Evolutionary conservation across 192 early-diverging fungal genomes (phyloP), one percentile per base, ranked within the genome.

Genomic region (Entophlyctis luteolus): DNA sequence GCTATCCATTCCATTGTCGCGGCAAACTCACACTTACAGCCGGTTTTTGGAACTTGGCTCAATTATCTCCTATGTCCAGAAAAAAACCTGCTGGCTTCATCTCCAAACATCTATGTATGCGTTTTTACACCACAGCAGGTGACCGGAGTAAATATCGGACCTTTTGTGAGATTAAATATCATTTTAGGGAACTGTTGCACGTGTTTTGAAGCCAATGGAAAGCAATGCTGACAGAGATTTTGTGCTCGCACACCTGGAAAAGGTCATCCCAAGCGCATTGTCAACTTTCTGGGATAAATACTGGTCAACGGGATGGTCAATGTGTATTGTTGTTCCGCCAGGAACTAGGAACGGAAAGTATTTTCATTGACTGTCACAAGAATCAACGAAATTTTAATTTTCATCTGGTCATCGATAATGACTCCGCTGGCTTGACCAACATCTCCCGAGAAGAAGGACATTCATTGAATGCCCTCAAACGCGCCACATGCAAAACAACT

Each of bases 261-360:
- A 35, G 0, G 46, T 49, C 32, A 10, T 49, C 5, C 18, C 62
- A 4, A 49, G 12, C 3, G 47, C 50, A 18, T 20, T 63, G 42
- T 10, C 12, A 12, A 63, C 46, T 6, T 63, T 49, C 34, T 63
- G 62, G 62, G 62, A 63, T 22, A 63, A 20, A 5, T 42, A 47
- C 31, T 14, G 18, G 8, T 27, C 37, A 31, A 49, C 48, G 16
- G 62, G 62, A 29, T 63, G 62, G 62, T 10, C 46, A 18, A 63
- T 63, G 62, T 49, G 62, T 46, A 42, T 63, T 28, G 20, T n/a
- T 10, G 62, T 63, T 49, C 62, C 62, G 14, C 62, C 62, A n/a
- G 62, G 62, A 18, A 32, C 34, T 6, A 63, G 34, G 50, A 42
- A 12, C 1, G 62, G 31, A 12, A 18, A 47, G 18, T 1, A 25